phyloP scores from a whole-genome alignment of 2,329 filamentous ascomycete species.

The Colletotrichum agaves region DNA sequence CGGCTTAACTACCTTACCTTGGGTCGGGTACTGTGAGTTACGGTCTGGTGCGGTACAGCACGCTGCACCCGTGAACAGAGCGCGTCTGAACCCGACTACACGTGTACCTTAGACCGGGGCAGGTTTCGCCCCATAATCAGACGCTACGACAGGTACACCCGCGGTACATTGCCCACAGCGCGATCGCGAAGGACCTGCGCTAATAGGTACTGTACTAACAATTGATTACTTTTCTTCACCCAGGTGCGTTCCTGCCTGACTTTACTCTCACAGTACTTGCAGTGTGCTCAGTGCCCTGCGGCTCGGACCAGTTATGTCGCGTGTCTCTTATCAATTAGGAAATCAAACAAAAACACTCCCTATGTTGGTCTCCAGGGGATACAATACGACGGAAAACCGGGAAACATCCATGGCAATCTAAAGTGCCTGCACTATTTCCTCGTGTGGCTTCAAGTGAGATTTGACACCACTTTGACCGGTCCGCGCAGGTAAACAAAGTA shows the following conservation, averaged over 20 bases:
- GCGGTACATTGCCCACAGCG: slow-evolving; percentile 5
- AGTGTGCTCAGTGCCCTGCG: background rate
- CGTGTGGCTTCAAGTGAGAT: background rate
- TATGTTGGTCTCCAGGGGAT: slow-evolving; percentile 22
- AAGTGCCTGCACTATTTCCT: background rate
- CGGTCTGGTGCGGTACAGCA: slow-evolving; percentile 20
- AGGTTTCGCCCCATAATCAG: background rate
- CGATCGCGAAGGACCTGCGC: slow-evolving; percentile 9
- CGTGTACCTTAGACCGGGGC: background rate
- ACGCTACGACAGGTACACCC: slow-evolving; percentile 1
- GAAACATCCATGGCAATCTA: background rate
- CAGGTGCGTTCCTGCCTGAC: too few species aligned
- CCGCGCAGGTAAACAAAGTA: too few species aligned
- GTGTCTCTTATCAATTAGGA: slow-evolving; percentile 32
- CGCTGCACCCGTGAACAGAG: slow-evolving; percentile 27
- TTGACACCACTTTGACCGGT: too few species aligned
- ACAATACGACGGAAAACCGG: background rate
- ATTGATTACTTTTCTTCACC: too few species aligned
- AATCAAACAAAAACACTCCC: slow-evolving; percentile 36
- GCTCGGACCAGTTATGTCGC: slow-evolving; percentile 32
- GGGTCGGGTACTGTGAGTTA: slow-evolving; percentile 16
- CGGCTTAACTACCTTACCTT: slow-evolving; percentile 18
- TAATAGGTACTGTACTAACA: background rate
- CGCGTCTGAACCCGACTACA: slow-evolving; percentile 30
- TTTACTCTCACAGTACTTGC: too few species aligned